These are phyloP conservation scores for Acanthamoeba rhysodes DNA, from an alignment of 208 protist genomes.

Conservation along the genomic window DNA sequence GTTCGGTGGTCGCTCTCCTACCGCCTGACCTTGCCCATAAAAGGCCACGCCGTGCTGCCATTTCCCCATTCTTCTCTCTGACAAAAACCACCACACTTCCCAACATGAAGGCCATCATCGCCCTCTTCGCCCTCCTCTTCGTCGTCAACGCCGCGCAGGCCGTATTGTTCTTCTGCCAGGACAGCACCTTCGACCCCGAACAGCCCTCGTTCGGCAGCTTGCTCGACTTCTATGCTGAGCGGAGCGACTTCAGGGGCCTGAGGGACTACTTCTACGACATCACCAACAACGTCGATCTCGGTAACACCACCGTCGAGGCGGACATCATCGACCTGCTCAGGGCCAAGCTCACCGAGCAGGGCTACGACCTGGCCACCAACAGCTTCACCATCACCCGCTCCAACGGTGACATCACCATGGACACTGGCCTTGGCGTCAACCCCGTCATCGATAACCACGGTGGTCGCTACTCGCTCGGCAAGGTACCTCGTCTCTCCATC, in stretches of 20 bases:
- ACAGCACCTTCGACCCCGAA: background rate
- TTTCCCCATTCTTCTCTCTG: too few species aligned
- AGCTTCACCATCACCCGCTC: constrained; percentile 30
- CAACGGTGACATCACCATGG: constrained; percentile 44
- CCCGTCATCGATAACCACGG: constrained; percentile 11
- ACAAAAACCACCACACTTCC: background rate
- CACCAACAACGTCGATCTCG: background rate
- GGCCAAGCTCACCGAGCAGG: background rate
- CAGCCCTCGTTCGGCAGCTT: background rate
- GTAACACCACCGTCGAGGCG: background rate
- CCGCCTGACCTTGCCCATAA: too few species aligned
- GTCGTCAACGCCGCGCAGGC: background rate
- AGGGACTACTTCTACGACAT: background rate
- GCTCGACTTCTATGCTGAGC: background rate
- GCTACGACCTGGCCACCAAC: background rate
- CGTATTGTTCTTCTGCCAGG: constrained; percentile 1
- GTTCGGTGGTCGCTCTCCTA: too few species aligned
- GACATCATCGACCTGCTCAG: background rate
- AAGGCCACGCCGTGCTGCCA: too few species aligned
- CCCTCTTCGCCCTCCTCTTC: background rate
- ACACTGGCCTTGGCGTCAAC: background rate
- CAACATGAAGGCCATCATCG: background rate
- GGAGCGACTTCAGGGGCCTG: background rate
- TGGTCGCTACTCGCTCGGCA: constrained; percentile 24
- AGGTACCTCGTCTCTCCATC: background rate